Percentiles rank a stretch among this genome's conserved stretches.
Evolutionary conservation across 1,284 basidiomycete species (phyloP).

Genomic region (Taiwanofungus camphoratus): DNA sequence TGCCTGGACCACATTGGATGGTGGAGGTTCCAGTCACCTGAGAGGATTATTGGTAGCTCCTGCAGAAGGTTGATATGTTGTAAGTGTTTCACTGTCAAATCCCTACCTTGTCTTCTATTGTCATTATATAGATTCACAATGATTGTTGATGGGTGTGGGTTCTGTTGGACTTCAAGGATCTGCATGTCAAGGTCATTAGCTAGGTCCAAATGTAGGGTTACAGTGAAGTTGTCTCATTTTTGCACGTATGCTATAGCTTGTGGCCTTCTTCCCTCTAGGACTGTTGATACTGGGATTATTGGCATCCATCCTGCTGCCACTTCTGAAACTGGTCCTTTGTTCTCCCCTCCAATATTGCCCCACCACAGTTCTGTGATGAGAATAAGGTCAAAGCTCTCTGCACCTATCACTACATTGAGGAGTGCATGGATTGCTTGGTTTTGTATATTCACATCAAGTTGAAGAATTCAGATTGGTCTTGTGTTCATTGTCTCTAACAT

Average conservation of each 20-base stretch:
- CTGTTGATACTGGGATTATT: constrained; percentile 1
- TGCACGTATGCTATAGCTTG: neutral
- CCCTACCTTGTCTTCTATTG: neutral
- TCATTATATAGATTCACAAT: constrained; percentile 2
- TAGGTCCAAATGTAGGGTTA: constrained; percentile 2
- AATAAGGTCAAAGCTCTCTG: constrained; percentile 1
- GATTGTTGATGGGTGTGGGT: constrained; percentile 1
- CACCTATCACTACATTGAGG: neutral
- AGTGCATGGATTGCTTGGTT: neutral
- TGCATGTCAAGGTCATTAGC: constrained; percentile 5
- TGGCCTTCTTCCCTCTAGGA: neutral
- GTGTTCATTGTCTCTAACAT: neutral
- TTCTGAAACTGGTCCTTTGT: constrained; percentile 2
- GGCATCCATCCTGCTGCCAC: neutral
- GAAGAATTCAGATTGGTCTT: constrained; percentile 1
- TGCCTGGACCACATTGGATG: constrained; percentile 3
- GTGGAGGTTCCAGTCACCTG: constrained; percentile 6
- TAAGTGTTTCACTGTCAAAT: neutral
- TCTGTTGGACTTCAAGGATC: constrained; percentile 1
- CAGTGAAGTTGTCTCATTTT: neutral
- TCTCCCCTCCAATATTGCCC: constrained; percentile 1
- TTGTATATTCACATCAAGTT: constrained; percentile 1
- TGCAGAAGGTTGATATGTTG: neutral
- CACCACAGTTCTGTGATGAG: constrained; percentile 5
- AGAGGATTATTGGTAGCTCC: neutral